Base-by-base conservation (phyloP, 495 filamentous ascomycete species). In the Aspergillus bridgeri region DNA sequence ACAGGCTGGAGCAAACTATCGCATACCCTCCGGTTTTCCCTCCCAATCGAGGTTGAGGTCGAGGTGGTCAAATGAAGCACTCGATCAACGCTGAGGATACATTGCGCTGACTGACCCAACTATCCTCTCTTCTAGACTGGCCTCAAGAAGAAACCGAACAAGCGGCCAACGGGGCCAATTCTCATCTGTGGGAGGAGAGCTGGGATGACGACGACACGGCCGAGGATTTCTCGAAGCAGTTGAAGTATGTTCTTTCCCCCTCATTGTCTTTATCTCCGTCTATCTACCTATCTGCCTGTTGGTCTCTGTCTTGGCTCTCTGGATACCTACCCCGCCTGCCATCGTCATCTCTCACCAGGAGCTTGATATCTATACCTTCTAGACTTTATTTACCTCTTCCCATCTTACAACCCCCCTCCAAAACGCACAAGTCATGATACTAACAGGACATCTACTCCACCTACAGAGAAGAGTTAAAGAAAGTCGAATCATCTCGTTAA, bases 171-270 rank as follows among this genome's bases (percentile, higher is more conserved):
- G 74, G 70, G 20, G 76, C 77, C 56, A 89, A 85, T 62, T 85
- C 86, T 61, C 91, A 97, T 79, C 76, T 98, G 57, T 98, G 94
- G 94, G 94, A 98, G 78, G 94, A 98, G 81, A 97, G 91, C 79
- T 98, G 94, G 94, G 94, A 98, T 74, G 94, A 98, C 65, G 94
- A 98, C 72, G 94, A 98, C 79, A 92, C 91, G 56, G 92, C 81
- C 64, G 95, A 98, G 70, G 94, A 98, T 65, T 98, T 98, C 69
- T 91, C 92, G 13, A 84, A 89, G 70, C 94, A 97, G 83, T 75
- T 98, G 69, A 95, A 91, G 95, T 98, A 72, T 62, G 87, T 33
- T 19, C 48, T 29, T 29, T 29, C 6, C 4, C 25, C 25, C 13
- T 11, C 13, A 6, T 33, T 9, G 4, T 15, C 9, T 38, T 38